phyloP scores from a whole-genome alignment of 441 rosid species.

The Mallotus repandus region DNA sequence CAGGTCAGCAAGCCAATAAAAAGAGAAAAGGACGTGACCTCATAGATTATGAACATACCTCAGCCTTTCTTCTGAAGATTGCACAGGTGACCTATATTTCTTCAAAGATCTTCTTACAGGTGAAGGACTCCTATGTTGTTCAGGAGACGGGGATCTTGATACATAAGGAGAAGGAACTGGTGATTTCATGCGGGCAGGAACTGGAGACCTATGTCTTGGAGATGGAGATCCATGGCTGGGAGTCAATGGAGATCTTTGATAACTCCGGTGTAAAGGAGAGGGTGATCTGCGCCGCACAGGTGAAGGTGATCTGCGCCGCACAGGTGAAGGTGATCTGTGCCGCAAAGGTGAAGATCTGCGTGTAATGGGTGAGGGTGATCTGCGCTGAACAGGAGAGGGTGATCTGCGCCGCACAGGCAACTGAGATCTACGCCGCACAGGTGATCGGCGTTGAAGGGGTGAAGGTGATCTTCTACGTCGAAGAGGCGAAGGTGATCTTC shows the following conservation, averaged over 20 bases:
- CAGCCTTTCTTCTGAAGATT: conserved; percentile 43
- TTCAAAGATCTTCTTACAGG: conserved; percentile 36
- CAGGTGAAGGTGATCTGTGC: conserved; percentile 41
- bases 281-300: conserved; percentile 32
- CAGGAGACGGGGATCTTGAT: conserved; percentile 47
- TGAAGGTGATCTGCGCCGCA: conserved; percentile 39
- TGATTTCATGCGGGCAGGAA: conserved; percentile 38
- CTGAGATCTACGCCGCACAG: conserved; percentile 41
- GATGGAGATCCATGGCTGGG: conserved; percentile 36
- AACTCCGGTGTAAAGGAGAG: conserved; percentile 21
- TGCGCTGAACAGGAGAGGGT: conserved; percentile 37
- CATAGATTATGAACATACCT: conserved; percentile 37
- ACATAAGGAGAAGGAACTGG: conserved; percentile 34
- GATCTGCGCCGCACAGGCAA: conserved; percentile 39
- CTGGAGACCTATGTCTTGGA: conserved; percentile 36
- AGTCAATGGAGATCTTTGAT: conserved; percentile 44
- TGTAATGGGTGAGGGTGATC: conserved; percentile 40
- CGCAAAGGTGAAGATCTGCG: conserved; percentile 43
- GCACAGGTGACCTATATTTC: conserved; percentile 37
- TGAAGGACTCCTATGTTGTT: conserved; percentile 40
- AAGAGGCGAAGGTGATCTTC: conserved; percentile 46
- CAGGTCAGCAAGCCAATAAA: not conserved
- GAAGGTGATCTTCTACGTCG: conserved; percentile 30
- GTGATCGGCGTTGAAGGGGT: conserved; percentile 32
- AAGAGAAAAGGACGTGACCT: not conserved